A percentile compares a stretch with the other conserved stretches of the same genome.
Evolutionary conservation across 2,329 filamentous ascomycete species (phyloP).

Genomic region (Aspergillus candidus): DNA sequence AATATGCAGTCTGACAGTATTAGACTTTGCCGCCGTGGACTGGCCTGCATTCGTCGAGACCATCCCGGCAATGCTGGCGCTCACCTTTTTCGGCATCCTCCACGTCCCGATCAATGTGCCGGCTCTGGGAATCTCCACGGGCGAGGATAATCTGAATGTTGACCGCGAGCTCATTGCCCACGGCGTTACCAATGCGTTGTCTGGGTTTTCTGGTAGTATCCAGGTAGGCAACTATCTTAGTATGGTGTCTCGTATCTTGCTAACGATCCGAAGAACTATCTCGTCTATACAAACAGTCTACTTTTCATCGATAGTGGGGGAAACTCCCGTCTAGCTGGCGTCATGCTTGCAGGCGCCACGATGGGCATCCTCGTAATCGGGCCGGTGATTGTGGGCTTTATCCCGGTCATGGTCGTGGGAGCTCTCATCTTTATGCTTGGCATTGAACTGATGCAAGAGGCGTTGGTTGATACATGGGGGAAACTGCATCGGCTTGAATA

Average conservation of each 20-base stretch:
- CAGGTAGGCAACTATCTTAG: constrained; percentile 39
- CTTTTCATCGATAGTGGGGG: constrained; percentile 93
- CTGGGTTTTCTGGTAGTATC: constrained; percentile 80
- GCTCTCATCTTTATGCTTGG: constrained; percentile 92
- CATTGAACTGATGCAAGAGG: constrained; percentile 84
- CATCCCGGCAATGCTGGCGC: constrained; percentile 87
- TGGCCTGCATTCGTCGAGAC: constrained; percentile 79
- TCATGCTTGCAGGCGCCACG: constrained; percentile 75
- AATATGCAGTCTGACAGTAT: constrained; percentile 2
- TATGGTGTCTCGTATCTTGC: constrained; percentile 6
- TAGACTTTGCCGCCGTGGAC: constrained; percentile 73
- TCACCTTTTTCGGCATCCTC: constrained; percentile 95
- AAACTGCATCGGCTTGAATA: constrained; percentile 86
- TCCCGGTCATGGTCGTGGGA: constrained; percentile 94
- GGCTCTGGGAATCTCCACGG: constrained; percentile 79
- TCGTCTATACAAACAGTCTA: constrained; percentile 96
- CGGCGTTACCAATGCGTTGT: constrained; percentile 86
- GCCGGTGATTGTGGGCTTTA: constrained; percentile 82
- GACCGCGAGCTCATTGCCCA: constrained; percentile 89
- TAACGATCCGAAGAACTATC: constrained; percentile 66
- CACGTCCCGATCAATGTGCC: constrained; percentile 98
- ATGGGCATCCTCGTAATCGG: constrained; percentile 77
- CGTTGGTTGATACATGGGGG: constrained; percentile 79
- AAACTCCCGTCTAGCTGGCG: constrained; percentile 75
- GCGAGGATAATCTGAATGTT: constrained; percentile 86